Evolutionary conservation across 305 asterid species (phyloP), one percentile per base, ranked within the genome.

Genomic region (Fraxinus floribunda): DNA sequence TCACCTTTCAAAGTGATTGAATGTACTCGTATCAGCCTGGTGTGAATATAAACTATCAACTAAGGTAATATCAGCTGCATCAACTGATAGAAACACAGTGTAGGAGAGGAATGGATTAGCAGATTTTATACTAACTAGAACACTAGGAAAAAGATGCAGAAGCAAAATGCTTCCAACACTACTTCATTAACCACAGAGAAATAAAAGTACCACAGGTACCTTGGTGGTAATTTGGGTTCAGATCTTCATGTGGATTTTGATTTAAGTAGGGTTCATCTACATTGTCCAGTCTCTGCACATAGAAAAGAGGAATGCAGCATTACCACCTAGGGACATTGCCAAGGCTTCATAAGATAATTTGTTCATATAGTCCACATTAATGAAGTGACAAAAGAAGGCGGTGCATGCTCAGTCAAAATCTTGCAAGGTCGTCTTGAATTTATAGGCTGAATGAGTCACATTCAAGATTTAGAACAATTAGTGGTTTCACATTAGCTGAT

Each of bases 1-100:
- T 84, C 87, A 95, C 98, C 98, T 95, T 86, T 95, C 99, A 64
- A 90, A 95, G 71, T 79, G 94, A 84, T 92, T 91, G 88, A 87
- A 86, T 76, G 87, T 80, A 76, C 83, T 84, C 79, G 93, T 41
- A 86, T 84, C 93, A 20, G 90, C 88, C 84, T 84, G 91, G 83
- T 70, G 62, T 16, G 92, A 82, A 73, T 92, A 91, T 82, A 84
- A 89, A 15, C 83, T 85, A 66, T 94, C 97, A 72, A 75, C 49
- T 83, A 94, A 84, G 83, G 99, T 94, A 82, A 95, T 95, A 78
- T 95, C 85, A 72, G 84, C 97, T 36, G 93, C 88, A 86, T 93
- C 94, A 92, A 86, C 98, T 94, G 91, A 85, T 83, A 87, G 39
- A 79, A 85, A 81, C 74, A 64, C 76, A 49, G 85, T 72, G 75